A percentile compares a stretch with the other conserved stretches of the same genome.
phyloP scores from a whole-genome alignment of 2,329 filamentous ascomycete species.

The Emergomyces orientalis region DNA sequence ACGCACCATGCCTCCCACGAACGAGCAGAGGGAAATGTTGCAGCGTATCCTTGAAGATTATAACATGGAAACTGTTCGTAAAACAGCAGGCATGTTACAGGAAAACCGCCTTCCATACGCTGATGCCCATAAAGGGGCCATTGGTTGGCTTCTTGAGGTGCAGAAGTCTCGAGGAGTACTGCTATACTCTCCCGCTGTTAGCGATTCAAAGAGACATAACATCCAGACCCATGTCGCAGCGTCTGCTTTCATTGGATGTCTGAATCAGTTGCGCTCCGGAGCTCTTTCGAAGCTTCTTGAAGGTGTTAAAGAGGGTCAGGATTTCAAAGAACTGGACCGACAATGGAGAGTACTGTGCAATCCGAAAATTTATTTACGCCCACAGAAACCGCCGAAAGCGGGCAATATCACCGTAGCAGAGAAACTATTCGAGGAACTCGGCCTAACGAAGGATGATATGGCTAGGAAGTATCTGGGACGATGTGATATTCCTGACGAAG shows the following conservation, averaged over 20 bases:
- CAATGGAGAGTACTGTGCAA: background rate
- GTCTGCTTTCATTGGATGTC: conserved; percentile 2
- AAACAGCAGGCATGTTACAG: background rate
- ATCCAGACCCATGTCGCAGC: conserved; percentile 1
- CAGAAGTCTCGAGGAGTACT: background rate
- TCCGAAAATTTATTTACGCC: background rate
- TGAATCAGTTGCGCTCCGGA: conserved; percentile 1
- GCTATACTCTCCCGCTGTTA: background rate
- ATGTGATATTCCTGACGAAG: background rate
- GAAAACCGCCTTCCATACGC: conserved; percentile 1
- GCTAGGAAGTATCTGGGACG: background rate
- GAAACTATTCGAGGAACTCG: conserved; percentile 3
- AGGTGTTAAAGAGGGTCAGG: background rate
- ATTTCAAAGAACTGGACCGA: background rate
- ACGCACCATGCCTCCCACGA: background rate
- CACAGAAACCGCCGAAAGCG: background rate
- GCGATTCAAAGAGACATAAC: background rate
- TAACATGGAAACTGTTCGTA: background rate
- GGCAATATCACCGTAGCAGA: background rate
- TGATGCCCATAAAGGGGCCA: background rate
- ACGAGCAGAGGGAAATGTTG: conserved; percentile 3
- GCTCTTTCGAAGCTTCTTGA: background rate
- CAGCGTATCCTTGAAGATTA: conserved; percentile 1
- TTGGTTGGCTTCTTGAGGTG: conserved; percentile 1
- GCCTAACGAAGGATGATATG: conserved; percentile 1